Conservation (phyloP, 768 basidiomycete species). For the Cystobasidiopsis lactophilus region DNA sequence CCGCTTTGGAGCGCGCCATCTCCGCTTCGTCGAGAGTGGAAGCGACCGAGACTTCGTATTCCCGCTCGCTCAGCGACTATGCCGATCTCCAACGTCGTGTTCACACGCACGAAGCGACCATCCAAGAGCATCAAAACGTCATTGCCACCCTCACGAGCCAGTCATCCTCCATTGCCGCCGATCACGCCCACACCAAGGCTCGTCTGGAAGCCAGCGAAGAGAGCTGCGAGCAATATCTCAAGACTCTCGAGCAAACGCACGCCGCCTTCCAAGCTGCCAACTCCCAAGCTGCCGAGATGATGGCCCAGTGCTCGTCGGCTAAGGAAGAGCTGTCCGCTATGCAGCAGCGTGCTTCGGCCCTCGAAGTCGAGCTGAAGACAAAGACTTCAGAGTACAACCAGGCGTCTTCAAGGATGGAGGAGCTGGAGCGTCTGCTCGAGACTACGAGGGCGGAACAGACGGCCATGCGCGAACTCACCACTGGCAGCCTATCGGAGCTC, state of each 20-base stretch:
- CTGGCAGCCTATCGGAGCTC: slow-evolving; percentile 13
- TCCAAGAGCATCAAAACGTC: slow-evolving; percentile 56
- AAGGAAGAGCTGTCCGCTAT: slow-evolving; percentile 41
- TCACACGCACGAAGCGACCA: slow-evolving; percentile 36
- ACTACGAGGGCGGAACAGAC: slow-evolving; percentile 11
- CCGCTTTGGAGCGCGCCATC: slow-evolving; percentile 52
- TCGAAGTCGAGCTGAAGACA: slow-evolving; percentile 12
- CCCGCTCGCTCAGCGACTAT: slow-evolving; percentile 40
- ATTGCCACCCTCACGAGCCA: slow-evolving; percentile 50
- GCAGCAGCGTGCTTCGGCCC: slow-evolving; percentile 3
- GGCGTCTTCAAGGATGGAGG: neutral
- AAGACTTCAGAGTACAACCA: slow-evolving; percentile 1
- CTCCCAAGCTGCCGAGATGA: slow-evolving; percentile 53
- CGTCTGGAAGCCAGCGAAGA: slow-evolving; percentile 50
- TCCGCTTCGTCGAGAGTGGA: slow-evolving; percentile 61
- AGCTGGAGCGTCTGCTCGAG: slow-evolving; percentile 14
- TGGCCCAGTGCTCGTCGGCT: slow-evolving; percentile 46
- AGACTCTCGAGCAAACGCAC: slow-evolving; percentile 66
- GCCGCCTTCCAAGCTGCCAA: slow-evolving; percentile 53
- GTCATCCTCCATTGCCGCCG: slow-evolving; percentile 57
- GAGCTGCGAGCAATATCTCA: slow-evolving; percentile 62
- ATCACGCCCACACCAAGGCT: slow-evolving; percentile 39
- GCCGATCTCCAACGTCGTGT: slow-evolving; percentile 47
- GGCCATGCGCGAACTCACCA: slow-evolving; percentile 11
- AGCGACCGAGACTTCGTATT: slow-evolving; percentile 42